These are phyloP conservation scores for Paracoccidioides brasiliensis DNA, from an alignment of 2,329 filamentous ascomycete genomes.

Conservation along the genomic window DNA sequence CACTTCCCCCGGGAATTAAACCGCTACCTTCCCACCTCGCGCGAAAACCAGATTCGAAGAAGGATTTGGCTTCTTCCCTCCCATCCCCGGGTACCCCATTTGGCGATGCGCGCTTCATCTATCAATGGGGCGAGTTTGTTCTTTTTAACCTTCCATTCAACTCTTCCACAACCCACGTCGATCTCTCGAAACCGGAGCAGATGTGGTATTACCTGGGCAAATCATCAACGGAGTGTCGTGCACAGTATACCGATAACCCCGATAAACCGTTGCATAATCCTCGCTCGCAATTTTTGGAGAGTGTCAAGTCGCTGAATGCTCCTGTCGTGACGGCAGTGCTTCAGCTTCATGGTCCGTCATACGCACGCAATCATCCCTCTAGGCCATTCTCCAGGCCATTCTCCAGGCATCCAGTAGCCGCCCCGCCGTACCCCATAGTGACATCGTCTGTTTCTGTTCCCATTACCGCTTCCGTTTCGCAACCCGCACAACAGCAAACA, in stretches of 20 bases:
- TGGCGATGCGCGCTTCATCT: conserved; percentile 42
- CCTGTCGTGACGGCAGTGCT: conserved; percentile 9
- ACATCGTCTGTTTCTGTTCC: not conserved
- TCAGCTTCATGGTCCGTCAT: conserved; percentile 17
- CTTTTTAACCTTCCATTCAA: conserved; percentile 45
- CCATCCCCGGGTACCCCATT: conserved; percentile 56
- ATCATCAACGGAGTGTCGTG: conserved; percentile 76
- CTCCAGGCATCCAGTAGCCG: not conserved
- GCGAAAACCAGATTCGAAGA: conserved; percentile 38
- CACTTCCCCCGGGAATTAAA: conserved; percentile 33
- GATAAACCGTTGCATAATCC: conserved; percentile 36
- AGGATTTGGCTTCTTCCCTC: conserved; percentile 47
- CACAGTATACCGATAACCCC: conserved; percentile 78
- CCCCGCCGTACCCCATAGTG: conserved; percentile 9
- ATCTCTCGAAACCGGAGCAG: conserved; percentile 59
- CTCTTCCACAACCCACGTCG: conserved; percentile 52
- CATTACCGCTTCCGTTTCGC: conserved; percentile 3
- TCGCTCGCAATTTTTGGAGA: conserved; percentile 38
- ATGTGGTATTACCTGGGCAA: conserved; percentile 82
- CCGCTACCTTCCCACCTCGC: conserved; percentile 36
- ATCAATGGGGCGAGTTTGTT: conserved; percentile 70
- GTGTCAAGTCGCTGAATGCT: conserved; percentile 29
- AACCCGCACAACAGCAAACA: conserved; percentile 10
- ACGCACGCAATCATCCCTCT: conserved; percentile 18
- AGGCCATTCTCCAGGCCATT: conserved; percentile 18